A percentile compares a stretch with the other conserved stretches of the same genome.
Conservation (phyloP, 345 rosid genomes). For the Brassica incana region DNA sequence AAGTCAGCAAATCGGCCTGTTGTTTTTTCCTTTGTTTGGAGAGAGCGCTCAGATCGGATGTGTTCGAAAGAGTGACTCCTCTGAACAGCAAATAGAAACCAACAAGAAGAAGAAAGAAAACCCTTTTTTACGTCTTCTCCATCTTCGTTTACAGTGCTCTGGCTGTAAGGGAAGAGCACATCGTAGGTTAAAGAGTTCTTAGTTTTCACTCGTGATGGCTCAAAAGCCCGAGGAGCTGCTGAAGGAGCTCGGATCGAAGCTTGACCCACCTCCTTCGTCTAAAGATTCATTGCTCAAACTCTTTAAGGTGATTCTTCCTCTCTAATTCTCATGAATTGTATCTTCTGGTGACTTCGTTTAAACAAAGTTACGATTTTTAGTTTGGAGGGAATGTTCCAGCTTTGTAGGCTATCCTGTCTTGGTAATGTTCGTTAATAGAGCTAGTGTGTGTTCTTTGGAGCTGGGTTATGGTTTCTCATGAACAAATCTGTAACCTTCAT, state of each 20-base stretch:
- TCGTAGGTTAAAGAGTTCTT: not conserved
- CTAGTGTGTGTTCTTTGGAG: constrained; percentile 11
- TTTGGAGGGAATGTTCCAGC: constrained; percentile 32
- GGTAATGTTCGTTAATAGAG: constrained; percentile 21
- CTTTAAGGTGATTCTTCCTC: constrained; percentile 54
- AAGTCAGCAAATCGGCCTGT: constrained; percentile 44
- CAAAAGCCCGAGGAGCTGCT: constrained; percentile 64
- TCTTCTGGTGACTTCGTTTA: not conserved
- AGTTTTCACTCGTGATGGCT: constrained; percentile 49
- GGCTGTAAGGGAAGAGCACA: constrained; percentile 8
- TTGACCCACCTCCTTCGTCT: constrained; percentile 63
- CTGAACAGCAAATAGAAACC: constrained; percentile 4
- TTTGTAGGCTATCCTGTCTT: not conserved
- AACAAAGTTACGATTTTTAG: constrained; percentile 8
- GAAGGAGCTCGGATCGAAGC: constrained; percentile 88
- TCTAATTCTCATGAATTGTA: constrained; percentile 12
- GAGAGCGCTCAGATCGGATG: constrained; percentile 42
- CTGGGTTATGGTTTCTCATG: constrained; percentile 36
- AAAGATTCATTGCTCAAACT: constrained; percentile 83
- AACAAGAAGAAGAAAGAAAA: not conserved
- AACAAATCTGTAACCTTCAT: not conserved
- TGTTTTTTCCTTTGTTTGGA: not conserved
- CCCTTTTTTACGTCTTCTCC: not conserved
- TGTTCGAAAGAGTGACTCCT: constrained; percentile 38
- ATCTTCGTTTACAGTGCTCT: constrained; percentile 23